These are phyloP conservation scores for Neopestalotiopsis sp. DNA, from an alignment of 2,329 filamentous ascomycete genomes.

Conservation along the genomic window DNA sequence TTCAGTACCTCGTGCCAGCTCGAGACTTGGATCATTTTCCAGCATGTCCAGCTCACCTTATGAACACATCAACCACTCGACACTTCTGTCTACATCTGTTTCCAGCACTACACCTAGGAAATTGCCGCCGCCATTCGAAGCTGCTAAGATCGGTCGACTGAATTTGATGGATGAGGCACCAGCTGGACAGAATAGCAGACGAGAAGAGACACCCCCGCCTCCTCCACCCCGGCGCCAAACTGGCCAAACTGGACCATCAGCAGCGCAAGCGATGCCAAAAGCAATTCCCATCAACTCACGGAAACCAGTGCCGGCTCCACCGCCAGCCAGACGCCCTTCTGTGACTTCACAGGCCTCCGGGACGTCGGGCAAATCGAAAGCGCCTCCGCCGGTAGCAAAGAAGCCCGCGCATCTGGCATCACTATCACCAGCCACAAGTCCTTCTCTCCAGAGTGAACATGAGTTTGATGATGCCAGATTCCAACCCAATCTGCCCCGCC, in stretches of 20 bases:
- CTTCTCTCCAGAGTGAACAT: constrained; percentile 25
- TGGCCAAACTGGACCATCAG: constrained; percentile 25
- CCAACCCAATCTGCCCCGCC: constrained; percentile 33
- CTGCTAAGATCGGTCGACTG: constrained; percentile 51
- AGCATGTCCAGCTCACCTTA: constrained; percentile 66
- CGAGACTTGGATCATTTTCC: constrained; percentile 58
- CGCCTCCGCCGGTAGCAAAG: constrained; percentile 57
- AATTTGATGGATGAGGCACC: constrained; percentile 48
- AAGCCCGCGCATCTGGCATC: constrained; percentile 64
- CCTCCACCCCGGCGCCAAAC: constrained; percentile 42
- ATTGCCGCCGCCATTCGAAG: constrained; percentile 57
- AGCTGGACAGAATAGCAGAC: constrained; percentile 30
- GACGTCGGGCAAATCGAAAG: constrained; percentile 33
- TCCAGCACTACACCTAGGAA: constrained; percentile 54
- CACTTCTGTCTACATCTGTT: constrained; percentile 49
- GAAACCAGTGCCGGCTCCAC: constrained; percentile 21
- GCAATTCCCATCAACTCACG: constrained; percentile 37
- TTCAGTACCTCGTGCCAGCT: constrained; percentile 60
- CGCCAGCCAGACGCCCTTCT: constrained; percentile 26
- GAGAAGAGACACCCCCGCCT: constrained; percentile 49
- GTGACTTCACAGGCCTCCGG: constrained; percentile 29
- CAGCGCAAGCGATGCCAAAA: constrained; percentile 24
- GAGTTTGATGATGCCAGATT: constrained; percentile 28
- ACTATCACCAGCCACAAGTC: constrained; percentile 35
- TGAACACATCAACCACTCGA: constrained; percentile 61